Percentiles rank a stretch among this genome's conserved stretches.
phyloP scores from a whole-genome alignment of 2,329 filamentous ascomycete species.

The Geosmithia morbida region DNA sequence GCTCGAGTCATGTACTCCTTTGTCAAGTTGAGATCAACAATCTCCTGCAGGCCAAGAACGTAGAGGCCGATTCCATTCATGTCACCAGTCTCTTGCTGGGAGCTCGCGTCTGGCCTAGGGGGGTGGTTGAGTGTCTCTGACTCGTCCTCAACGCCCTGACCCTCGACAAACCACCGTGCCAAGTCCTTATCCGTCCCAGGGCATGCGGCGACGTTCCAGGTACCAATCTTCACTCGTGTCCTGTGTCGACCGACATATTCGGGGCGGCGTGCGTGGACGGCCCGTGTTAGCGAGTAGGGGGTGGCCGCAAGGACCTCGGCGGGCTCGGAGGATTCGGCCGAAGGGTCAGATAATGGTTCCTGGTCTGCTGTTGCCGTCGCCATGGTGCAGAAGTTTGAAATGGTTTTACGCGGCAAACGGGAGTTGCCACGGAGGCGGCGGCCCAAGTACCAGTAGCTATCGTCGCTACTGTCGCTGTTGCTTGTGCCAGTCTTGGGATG shows the following conservation, averaged over 20 bases:
- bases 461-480: constrained; percentile 3
- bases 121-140: constrained; percentile 40
- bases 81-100: constrained; percentile 7
- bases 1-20: constrained; percentile 56
- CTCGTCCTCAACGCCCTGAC: constrained; percentile 52
- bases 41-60: constrained; percentile 79
- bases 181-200: constrained; percentile 80
- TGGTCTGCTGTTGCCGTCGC: constrained; percentile 5
- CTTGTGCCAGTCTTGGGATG: constrained; percentile 6
- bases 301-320: constrained; percentile 22
- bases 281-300: constrained; percentile 45
- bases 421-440: not conserved
- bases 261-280: constrained; percentile 55
- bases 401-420: not conserved
- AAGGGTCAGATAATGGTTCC: constrained; percentile 12
- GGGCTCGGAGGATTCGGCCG: constrained; percentile 21
- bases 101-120: constrained; percentile 11
- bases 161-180: constrained; percentile 73
- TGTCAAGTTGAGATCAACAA: constrained; percentile 72
- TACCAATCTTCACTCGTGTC: constrained; percentile 77
- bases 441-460: not conserved
- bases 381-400: constrained; percentile 7
- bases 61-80: constrained; percentile 67
- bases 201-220: constrained; percentile 86
- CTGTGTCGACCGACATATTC: constrained; percentile 67